phyloP scores from a whole-genome alignment of 495 filamentous ascomycete species.

The Trypethelium eluteriae region DNA sequence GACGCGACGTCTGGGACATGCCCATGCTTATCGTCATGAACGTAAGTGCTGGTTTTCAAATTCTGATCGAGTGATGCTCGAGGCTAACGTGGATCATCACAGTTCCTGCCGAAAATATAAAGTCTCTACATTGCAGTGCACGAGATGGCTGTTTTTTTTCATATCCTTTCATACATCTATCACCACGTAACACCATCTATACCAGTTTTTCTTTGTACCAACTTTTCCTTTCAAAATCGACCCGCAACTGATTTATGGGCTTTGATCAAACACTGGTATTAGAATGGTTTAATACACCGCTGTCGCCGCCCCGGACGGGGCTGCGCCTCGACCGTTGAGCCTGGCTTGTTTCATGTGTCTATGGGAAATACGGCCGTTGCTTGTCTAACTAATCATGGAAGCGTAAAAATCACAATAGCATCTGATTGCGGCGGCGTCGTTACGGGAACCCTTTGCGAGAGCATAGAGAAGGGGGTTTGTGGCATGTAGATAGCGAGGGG shows the following conservation, averaged over 20 bases:
- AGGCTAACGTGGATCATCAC: constrained; percentile 12
- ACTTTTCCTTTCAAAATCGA: neutral
- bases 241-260: neutral
- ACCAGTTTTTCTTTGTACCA: neutral
- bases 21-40: constrained; percentile 97
- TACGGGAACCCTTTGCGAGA: neutral
- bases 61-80: neutral
- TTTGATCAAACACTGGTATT: neutral
- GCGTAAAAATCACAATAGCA: neutral
- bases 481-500: too few species aligned
- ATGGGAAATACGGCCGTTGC: constrained; percentile 1
- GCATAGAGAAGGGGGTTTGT: too few species aligned
- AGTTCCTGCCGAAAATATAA: constrained; percentile 23
- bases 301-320: neutral
- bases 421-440: neutral
- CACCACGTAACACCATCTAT: neutral
- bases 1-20: constrained; percentile 95
- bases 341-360: neutral
- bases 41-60: constrained; percentile 49
- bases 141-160: neutral
- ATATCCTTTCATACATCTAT: neutral
- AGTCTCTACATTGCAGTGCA: neutral
- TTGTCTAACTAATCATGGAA: neutral
- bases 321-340: constrained; percentile 3
- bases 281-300: neutral